A percentile compares a stretch with the other conserved stretches of the same genome.
These are phyloP conservation scores for Ceratobasidium sp. DNA, from an alignment of 1,284 basidiomycete species.

Conservation along the genomic window DNA sequence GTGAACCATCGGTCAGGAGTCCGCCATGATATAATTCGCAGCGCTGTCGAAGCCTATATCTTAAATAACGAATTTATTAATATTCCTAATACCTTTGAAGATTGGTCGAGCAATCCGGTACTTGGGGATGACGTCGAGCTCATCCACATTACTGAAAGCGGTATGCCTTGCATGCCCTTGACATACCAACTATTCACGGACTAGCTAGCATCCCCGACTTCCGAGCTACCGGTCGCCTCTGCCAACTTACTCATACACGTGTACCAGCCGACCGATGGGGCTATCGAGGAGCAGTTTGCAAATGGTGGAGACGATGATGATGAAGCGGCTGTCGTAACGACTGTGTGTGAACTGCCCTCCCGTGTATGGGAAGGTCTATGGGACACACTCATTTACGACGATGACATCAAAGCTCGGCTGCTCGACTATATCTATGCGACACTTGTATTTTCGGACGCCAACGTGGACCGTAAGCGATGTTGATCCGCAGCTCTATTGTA, in stretches of 20 bases:
- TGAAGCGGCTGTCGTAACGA: conserved; percentile 74
- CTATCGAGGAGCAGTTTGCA: conserved; percentile 79
- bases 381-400: conserved; percentile 81
- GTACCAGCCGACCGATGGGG: conserved; percentile 77
- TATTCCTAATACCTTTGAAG: conserved; percentile 68
- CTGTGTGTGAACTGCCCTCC: conserved; percentile 84
- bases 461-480: conserved; percentile 73
- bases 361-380: conserved; percentile 87
- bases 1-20: conserved; percentile 68
- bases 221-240: conserved; percentile 57
- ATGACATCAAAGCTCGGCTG: conserved; percentile 86
- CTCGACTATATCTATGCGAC: conserved; percentile 96
- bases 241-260: conserved; percentile 77
- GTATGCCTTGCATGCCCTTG: conserved; percentile 48
- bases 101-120: conserved; percentile 76
- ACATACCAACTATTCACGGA: background rate
- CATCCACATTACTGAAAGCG: conserved; percentile 73
- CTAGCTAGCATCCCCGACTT: conserved; percentile 60
- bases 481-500: background rate
- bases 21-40: conserved; percentile 73
- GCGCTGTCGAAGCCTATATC: conserved; percentile 55
- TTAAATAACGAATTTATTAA: conserved; percentile 51
- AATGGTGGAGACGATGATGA: conserved; percentile 72
- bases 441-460: conserved; percentile 84
- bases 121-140: conserved; percentile 77